phyloP scores from a whole-genome alignment of 2,329 filamentous ascomycete species.

The Botrytis medusae region DNA sequence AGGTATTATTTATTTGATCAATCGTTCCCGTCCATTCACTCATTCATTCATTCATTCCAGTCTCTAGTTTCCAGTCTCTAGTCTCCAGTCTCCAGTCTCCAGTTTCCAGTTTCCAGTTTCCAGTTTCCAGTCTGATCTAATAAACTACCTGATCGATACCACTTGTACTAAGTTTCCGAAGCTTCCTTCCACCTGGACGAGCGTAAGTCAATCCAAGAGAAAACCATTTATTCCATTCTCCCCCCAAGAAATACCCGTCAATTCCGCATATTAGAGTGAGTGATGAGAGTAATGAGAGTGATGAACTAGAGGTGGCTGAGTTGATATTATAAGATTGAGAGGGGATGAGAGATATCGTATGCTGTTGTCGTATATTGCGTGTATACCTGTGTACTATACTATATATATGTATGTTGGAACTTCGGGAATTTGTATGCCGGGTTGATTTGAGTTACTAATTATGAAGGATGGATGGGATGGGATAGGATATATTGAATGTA shows the following conservation, averaged over 20 bases:
- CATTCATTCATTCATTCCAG: background rate
- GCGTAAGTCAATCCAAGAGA: too few relatives aligned
- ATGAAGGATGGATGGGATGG: background rate
- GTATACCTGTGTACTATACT: background rate
- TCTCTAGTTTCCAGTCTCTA: too few relatives aligned
- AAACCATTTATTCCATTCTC: too few relatives aligned
- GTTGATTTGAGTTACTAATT: background rate
- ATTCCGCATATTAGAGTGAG: background rate
- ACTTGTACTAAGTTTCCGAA: background rate
- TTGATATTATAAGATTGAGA: slow-evolving; percentile 3
- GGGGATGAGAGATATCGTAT: background rate
- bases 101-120: background rate
- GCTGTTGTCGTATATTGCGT: background rate
- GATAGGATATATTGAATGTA: too few relatives aligned
- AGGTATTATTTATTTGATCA: background rate
- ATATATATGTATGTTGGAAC: background rate
- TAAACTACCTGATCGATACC: background rate
- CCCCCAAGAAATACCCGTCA: background rate
- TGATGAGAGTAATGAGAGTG: background rate
- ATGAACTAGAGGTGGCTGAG: slow-evolving; percentile 15
- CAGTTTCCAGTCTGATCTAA: background rate
- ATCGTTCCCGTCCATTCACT: background rate
- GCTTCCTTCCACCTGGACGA: too few relatives aligned
- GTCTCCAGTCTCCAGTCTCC: background rate
- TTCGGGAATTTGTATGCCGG: background rate